Evolutionary conservation across 768 basidiomycete genomes (phyloP).

Genomic region (Lepiota brunneoincarnata): DNA sequence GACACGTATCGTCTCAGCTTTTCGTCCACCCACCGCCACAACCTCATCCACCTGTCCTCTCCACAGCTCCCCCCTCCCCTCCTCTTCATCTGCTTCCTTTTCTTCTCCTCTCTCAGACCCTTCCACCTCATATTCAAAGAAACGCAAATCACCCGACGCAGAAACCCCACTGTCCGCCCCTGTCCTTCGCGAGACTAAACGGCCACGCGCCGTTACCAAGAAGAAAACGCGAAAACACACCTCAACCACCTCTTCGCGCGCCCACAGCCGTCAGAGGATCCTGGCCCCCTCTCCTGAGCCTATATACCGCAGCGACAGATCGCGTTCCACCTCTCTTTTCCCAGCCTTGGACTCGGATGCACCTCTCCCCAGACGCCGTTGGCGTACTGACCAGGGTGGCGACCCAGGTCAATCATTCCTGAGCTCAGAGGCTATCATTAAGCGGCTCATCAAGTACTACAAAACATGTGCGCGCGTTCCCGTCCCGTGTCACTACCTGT

Average conservation of each 20-base stretch:
- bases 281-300: conserved; percentile 48
- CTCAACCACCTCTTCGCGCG: conserved; percentile 39
- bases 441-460: conserved; percentile 60
- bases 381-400: conserved; percentile 52
- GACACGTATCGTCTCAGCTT: conserved; percentile 9
- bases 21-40: background rate
- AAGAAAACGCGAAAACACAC: conserved; percentile 32
- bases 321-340: conserved; percentile 62
- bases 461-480: conserved; percentile 48
- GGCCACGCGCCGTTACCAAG: conserved; percentile 28
- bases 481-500: background rate
- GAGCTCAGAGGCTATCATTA: conserved; percentile 67
- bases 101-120: conserved; percentile 29
- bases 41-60: background rate
- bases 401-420: conserved; percentile 48
- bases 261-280: conserved; percentile 37
- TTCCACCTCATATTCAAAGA: conserved; percentile 20
- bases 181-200: conserved; percentile 38
- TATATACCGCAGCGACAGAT: conserved; percentile 57
- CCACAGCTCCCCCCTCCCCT: conserved; percentile 16
- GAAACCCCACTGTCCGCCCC: conserved; percentile 14
- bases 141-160: conserved; percentile 32
- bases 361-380: conserved; percentile 40
- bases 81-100: conserved; percentile 16
- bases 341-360: conserved; percentile 34